Evolutionary conservation across 2,329 filamentous ascomycete species (phyloP).

Genomic region (Fusarium palustre): DNA sequence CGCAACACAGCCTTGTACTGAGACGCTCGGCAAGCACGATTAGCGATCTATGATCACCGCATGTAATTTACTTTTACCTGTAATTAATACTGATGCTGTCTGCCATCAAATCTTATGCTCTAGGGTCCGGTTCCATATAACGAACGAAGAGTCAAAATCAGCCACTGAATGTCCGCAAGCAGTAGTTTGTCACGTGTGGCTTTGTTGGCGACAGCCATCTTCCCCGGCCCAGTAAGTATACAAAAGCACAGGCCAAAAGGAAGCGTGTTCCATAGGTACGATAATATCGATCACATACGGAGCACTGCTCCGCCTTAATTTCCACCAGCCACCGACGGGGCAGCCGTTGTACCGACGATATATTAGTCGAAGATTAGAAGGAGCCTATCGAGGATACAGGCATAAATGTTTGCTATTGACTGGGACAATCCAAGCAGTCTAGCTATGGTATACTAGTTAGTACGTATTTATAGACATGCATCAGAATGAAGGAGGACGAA

Average conservation of each 20-base stretch:
- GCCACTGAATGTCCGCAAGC: neutral
- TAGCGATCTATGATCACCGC: neutral
- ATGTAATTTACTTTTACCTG: no score
- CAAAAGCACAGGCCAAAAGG: slow-evolving; percentile 14
- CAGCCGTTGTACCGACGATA: neutral
- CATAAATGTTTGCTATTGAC: neutral
- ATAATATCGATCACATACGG: neutral
- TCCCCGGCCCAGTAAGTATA: neutral
- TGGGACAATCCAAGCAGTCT: neutral
- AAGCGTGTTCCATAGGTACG: neutral
- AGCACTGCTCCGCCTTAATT: slow-evolving; percentile 30
- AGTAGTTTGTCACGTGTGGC: neutral
- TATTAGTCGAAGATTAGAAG: neutral
- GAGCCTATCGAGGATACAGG: neutral
- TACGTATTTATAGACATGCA: neutral
- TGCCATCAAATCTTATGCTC: neutral
- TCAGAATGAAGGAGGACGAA: neutral
- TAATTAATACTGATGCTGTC: neutral
- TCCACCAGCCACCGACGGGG: slow-evolving; percentile 4
- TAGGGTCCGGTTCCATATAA: neutral
- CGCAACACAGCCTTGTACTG: neutral
- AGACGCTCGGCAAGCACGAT: neutral
- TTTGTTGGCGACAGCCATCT: neutral
- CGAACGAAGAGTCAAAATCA: neutral
- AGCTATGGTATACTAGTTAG: neutral